These are phyloP conservation scores for Malassezia dermatis DNA, from an alignment of 1,284 basidiomycete genomes.

Conservation along the genomic window DNA sequence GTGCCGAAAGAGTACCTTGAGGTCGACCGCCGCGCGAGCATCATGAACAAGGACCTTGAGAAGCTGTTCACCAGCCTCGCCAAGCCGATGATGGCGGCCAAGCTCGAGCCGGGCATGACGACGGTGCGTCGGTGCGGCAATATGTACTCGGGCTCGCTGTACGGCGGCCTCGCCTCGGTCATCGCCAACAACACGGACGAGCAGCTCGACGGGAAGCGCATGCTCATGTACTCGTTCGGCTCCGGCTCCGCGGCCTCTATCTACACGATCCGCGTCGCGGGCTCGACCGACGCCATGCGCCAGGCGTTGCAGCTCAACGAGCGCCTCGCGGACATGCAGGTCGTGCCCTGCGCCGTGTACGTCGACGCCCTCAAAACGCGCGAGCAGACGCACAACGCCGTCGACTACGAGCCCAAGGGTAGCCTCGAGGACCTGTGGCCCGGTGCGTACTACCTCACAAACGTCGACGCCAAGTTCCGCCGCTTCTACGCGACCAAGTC, in stretches of 20 bases:
- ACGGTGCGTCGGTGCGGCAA: slow-evolving; percentile 58
- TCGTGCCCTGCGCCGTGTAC: slow-evolving; percentile 78
- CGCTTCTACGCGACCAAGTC: slow-evolving; percentile 60
- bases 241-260: slow-evolving; percentile 82
- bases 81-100: slow-evolving; percentile 28
- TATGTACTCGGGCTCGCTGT: slow-evolving; percentile 98
- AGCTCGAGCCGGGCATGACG: slow-evolving; percentile 43
- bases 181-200: slow-evolving; percentile 31
- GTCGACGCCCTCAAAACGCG: slow-evolving; percentile 59
- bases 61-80: slow-evolving; percentile 53
- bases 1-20: slow-evolving; percentile 59
- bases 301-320: slow-evolving; percentile 68
- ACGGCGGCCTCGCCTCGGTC: slow-evolving; percentile 70
- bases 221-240: slow-evolving; percentile 88
- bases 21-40: slow-evolving; percentile 52
- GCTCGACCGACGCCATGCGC: slow-evolving; percentile 68
- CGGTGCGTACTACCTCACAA: slow-evolving; percentile 83
- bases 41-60: slow-evolving; percentile 87
- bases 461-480: slow-evolving; percentile 82
- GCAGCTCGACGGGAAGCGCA: slow-evolving; percentile 47
- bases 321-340: slow-evolving; percentile 73
- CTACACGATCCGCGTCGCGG: slow-evolving; percentile 74
- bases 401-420: slow-evolving; percentile 73
- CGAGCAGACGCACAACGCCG: slow-evolving; percentile 91
- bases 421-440: slow-evolving; percentile 85